Percentiles rank a stretch among this genome's conserved stretches.
phyloP scores from a whole-genome alignment of 495 filamentous ascomycete genomes.

The Thozetella sp. region DNA sequence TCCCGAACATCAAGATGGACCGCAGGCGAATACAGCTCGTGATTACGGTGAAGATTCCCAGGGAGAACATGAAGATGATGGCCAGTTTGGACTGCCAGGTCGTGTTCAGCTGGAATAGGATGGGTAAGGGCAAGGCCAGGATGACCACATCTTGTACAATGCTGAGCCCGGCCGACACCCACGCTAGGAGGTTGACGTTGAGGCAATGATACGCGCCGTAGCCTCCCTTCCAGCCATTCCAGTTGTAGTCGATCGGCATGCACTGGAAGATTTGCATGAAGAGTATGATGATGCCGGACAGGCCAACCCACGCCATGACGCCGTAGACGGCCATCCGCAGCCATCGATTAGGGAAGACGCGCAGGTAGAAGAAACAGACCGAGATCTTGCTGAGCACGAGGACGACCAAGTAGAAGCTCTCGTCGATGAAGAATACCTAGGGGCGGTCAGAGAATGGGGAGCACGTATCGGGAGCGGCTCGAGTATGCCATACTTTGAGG shows the following conservation, averaged over 20 bases:
- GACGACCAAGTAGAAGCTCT: conserved; percentile 35
- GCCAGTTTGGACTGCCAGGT: conserved; percentile 30
- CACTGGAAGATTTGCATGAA: conserved; percentile 43
- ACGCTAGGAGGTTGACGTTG: conserved; percentile 32
- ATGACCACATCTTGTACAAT: conserved; percentile 42
- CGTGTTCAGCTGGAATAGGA: conserved; percentile 29
- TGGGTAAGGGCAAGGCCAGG: conserved; percentile 38
- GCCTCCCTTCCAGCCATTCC: conserved; percentile 33
- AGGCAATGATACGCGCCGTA: conserved; percentile 32
- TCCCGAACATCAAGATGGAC: conserved; percentile 31
- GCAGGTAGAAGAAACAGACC: conserved; percentile 54
- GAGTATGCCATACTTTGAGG: conserved; percentile 13
- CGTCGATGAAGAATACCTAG: conserved; percentile 38
- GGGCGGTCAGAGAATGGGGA: neutral
- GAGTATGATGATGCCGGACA: conserved; percentile 29
- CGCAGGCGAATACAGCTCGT: conserved; percentile 36
- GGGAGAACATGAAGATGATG: conserved; percentile 43
- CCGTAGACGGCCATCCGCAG: conserved; percentile 36
- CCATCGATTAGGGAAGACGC: conserved; percentile 42
- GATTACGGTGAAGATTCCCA: conserved; percentile 42
- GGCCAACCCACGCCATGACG: conserved; percentile 31
- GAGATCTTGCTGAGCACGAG: conserved; percentile 49
- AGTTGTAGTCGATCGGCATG: conserved; percentile 33
- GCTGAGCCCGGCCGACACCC: conserved; percentile 29
- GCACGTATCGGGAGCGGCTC: neutral